Conservation (phyloP, 208 protist species). For the Strigomonas culicis region DNA sequence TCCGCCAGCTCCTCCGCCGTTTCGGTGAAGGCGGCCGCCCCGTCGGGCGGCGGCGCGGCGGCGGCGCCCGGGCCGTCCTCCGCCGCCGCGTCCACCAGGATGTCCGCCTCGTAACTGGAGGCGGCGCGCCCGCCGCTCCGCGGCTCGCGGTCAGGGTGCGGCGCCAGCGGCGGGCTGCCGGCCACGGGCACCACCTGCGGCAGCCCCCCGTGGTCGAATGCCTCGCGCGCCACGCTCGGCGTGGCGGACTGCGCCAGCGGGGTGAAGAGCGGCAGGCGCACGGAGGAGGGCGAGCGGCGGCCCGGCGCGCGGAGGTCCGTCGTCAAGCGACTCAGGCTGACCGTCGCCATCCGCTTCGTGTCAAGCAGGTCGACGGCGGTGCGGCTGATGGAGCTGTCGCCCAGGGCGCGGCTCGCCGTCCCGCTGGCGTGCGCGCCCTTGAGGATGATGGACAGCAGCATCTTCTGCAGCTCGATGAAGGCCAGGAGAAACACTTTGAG, state of each 20-base stretch:
- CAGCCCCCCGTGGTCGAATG: too few relatives aligned
- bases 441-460: slow-evolving; percentile 9
- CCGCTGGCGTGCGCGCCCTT: slow-evolving; percentile 6
- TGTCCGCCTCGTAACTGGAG: too few relatives aligned
- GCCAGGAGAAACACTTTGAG: slow-evolving; percentile 15
- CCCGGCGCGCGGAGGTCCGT: too few relatives aligned
- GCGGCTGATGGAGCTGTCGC: background rate
- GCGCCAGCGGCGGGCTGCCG: background rate
- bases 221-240: background rate
- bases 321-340: too few relatives aligned
- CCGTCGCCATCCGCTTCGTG: background rate
- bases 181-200: background rate
- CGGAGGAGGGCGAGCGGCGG: background rate
- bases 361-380: background rate
- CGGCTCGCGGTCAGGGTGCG: too few relatives aligned
- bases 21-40: background rate
- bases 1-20: too few relatives aligned
- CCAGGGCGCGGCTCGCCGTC: background rate
- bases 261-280: background rate
- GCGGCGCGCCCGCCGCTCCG: too few relatives aligned
- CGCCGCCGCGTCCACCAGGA: too few relatives aligned
- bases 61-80: too few relatives aligned
- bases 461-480: slow-evolving; percentile 19
- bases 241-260: background rate
- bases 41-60: too few relatives aligned